Base-by-base conservation (phyloP, 371 early-diverging fungal genomes). In the Fennellomyces sp. region DNA sequence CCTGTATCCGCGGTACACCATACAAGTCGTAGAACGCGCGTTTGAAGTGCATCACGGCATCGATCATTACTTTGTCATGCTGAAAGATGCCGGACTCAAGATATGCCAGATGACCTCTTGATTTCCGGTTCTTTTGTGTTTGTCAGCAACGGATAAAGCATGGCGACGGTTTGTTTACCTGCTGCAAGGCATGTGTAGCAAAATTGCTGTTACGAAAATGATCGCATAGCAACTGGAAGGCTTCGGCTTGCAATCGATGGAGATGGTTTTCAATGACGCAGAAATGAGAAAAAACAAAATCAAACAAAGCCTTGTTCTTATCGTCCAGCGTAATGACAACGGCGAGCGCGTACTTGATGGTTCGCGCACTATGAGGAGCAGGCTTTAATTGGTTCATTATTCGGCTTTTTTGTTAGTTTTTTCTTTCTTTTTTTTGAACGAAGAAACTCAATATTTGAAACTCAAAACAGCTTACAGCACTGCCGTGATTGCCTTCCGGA, bases 261-360 rank as follows among this genome's bases (percentile, higher is more conserved):
- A 88, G 53, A 63, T 79, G 78, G 52, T 77, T 81, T 58, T 88
- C 88, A 54, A 88, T 75, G 21, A 88, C 64, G 7, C 85, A 81
- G 63, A 85, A 88, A 61, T 88, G 88, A 3, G 88, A 84, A 61
- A 86, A 88, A 26, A 88, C 69, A 51, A 86, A 86, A 56, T 86
- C 86, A 30, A 82, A 76, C 12, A 86, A 57, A 3, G 71, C 66
- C 41, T 71, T 69, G 57, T 83, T 81, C 49, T 78, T 74, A 19
- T 75, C 72, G 67, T 81, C 63, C 38, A 86, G 56, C 7, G 78
- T 83, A 31, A 88, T 82, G 31, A 88, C 72, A 8, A 88, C 68
- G 7, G 86, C 85, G 21, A 88, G 65, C 0, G 88, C 83, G 63
- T 81, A 88, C 54, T 82, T 85, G 30, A 81, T 80, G 33, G 84